Evolutionary conservation across 2,329 filamentous ascomycete species (phyloP), one percentile per base, ranked within the genome.

Genomic region (Pseudogymnoascus sp.): DNA sequence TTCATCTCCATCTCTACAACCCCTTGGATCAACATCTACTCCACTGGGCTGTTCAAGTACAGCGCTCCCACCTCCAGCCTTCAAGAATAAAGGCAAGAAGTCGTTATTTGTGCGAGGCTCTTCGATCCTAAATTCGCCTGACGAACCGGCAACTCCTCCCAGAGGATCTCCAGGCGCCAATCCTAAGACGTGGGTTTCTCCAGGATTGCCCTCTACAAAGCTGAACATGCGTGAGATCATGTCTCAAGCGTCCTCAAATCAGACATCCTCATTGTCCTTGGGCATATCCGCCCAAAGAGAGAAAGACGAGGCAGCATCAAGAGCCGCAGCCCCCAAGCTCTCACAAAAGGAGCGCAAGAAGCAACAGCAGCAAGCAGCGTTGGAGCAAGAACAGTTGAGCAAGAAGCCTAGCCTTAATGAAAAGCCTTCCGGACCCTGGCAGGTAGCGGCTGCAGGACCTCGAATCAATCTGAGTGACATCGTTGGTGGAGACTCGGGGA

Each of bases 291-390:
- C 80, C 0, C 79, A 84, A 68, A 80, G 74, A 56, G 72, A 65
- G 2, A 68, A 69, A 61, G 70, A 72, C 10, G 68, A 70, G 42
- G 66, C 73, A 21, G 69, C 63, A 62, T 71, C 64, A 60, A 80
- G 77, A 67, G 62, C 70, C 40, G 69, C 77, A 0, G 76, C 77
- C 14, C 72, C 76, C 0, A 96, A 90, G 72, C 76, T 96, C 68
- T 96, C 92, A 0, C 94, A 97, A 69, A 96, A 94, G 71, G 92
- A 97, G 73, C 86, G 92, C 21, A 97, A 96, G 77, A 90, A 84
- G 71, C 84, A 92, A 67, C 84, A 91, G 69, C 88, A 91, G 70
- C 76, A 80, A 64, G 75, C 74, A 33, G 74, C 77, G 6, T 75
- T 76, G 67, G 74, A 77, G 60, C 65, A 73, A 31, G 59, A 60